Base-by-base conservation (phyloP, 202 grass and related monocot genomes). In the Elaeis oleifera region DNA sequence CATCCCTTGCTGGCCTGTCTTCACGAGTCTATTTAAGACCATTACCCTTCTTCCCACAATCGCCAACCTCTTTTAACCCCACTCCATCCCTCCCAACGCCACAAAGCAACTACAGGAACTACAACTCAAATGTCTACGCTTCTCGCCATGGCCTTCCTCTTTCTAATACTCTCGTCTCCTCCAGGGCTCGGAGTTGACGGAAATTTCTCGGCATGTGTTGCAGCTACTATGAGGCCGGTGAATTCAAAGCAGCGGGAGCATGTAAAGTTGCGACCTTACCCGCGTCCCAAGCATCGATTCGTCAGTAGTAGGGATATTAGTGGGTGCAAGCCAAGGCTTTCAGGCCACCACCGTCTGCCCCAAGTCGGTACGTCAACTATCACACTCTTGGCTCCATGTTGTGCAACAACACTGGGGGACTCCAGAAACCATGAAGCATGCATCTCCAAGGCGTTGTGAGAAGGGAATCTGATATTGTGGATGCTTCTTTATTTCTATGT, bases 291-390 rank as follows among this genome's bases (percentile, higher is more conserved):
- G 63, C 79, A 54, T 50, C 51, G 62, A 5, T 24, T 50, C 21
- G 85, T 77, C 59, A 16, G 29, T 3, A 49, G 56, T 1, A 59
- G 68, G 17, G 90, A 62, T 51, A 71, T 75, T 5, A 77, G 71
- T 0, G 90, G 80, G 4, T 95, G 90, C 78, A 84, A 90, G 86
- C 90, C 1, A 72, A 86, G 53, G 80, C 64, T 8, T 63, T 58
- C 59, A 78, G 54, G 18, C 59, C 74, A 61, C 90, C 90, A 20
- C 83, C 86, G 22, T 95, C 90, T 7, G 86, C 83, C 25, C 90
- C 90, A 1, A 95, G 90, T 75, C 83, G 90, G 48, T 95, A 90
- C 4, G 65, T 67, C 65, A 90, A 95, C 62, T 90, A 90, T 59
- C 69, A 90, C 54, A 83, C 81, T 3, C 86, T 90, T 26, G 76